Conservation (phyloP, 2,329 filamentous ascomycete species). For the Aspergillus neoniger region DNA sequence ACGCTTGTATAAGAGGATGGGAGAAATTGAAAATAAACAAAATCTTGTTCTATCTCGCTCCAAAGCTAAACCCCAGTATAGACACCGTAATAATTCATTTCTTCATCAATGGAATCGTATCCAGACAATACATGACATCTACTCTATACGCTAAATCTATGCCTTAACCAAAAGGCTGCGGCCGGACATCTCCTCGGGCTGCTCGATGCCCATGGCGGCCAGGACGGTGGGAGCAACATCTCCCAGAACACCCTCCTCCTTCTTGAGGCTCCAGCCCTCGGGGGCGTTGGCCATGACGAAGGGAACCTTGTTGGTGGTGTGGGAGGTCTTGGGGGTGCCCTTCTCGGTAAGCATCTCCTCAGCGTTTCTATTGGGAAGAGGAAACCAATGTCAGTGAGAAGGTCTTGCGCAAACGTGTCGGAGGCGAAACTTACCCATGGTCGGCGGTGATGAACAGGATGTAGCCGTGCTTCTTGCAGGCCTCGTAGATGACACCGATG, state of each 20-base stretch:
- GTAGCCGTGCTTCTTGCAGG: constrained; percentile 91
- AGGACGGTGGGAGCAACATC: constrained; percentile 96
- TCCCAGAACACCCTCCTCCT: constrained; percentile 84
- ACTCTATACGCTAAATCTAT: constrained; percentile 31
- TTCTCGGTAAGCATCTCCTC: constrained; percentile 98
- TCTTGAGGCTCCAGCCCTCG: constrained; percentile 80
- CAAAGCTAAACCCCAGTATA: constrained; percentile 1
- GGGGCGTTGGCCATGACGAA: constrained; percentile 98
- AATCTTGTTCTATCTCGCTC: not conserved
- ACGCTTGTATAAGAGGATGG: not conserved
- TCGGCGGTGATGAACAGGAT: constrained; percentile 94
- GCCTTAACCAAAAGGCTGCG: constrained; percentile 76
- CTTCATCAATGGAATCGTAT: constrained; percentile 26
- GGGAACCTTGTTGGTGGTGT: constrained; percentile 97
- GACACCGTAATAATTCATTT: constrained; percentile 25
- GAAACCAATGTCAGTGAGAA: constrained; percentile 26
- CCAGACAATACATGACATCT: constrained; percentile 21
- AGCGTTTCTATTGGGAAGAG: constrained; percentile 63
- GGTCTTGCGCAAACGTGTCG: not conserved
- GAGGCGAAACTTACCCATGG: constrained; percentile 66
- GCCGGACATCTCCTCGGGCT: constrained; percentile 92
- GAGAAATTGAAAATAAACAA: not conserved
- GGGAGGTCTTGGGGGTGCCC: constrained; percentile 95
- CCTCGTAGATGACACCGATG: constrained; percentile 88
- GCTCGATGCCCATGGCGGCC: constrained; percentile 83